Percentiles rank a stretch among this genome's conserved stretches.
phyloP scores from a whole-genome alignment of 2,329 filamentous ascomycete genomes.

The Ophiosphaerella herpotricha region DNA sequence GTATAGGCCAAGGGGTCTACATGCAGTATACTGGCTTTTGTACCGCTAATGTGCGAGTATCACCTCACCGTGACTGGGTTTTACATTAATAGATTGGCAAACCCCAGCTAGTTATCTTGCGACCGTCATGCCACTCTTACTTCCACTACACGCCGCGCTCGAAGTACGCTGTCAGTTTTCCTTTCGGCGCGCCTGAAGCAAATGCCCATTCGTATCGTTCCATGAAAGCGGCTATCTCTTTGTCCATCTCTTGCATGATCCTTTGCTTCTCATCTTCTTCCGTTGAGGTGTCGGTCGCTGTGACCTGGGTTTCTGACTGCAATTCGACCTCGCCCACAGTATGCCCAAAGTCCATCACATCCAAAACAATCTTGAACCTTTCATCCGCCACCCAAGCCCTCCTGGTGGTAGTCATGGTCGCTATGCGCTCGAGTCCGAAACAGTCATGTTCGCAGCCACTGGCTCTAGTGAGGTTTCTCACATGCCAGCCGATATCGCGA shows the following conservation, averaged over 20 bases:
- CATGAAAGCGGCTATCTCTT: constrained; percentile 14
- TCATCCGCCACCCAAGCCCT: constrained; percentile 32
- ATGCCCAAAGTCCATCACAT: constrained; percentile 27
- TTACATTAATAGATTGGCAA: too few species aligned
- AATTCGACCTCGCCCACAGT: too few species aligned
- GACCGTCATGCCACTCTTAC: too few species aligned
- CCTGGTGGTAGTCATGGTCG: constrained; percentile 29
- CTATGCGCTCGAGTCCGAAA: constrained; percentile 13
- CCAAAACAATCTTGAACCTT: constrained; percentile 13
- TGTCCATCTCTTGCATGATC: constrained; percentile 14
- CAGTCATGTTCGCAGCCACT: constrained; percentile 2
- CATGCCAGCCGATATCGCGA: constrained; percentile 11
- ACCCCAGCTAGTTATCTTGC: too few species aligned
- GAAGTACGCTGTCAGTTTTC: constrained; percentile 19
- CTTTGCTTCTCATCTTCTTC: constrained; percentile 8
- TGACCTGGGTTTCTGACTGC: constrained; percentile 22
- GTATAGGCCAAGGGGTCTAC: too few species aligned
- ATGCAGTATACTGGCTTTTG: too few species aligned
- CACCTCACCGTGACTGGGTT: too few species aligned
- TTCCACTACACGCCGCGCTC: neutral
- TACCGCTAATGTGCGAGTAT: too few species aligned
- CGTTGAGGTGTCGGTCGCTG: constrained; percentile 18
- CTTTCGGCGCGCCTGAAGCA: constrained; percentile 11
- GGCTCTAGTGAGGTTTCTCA: constrained; percentile 8
- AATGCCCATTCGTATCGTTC: constrained; percentile 14